phyloP scores from a whole-genome alignment of 805 yeast species.

The Wickerhamiella cacticola region DNA sequence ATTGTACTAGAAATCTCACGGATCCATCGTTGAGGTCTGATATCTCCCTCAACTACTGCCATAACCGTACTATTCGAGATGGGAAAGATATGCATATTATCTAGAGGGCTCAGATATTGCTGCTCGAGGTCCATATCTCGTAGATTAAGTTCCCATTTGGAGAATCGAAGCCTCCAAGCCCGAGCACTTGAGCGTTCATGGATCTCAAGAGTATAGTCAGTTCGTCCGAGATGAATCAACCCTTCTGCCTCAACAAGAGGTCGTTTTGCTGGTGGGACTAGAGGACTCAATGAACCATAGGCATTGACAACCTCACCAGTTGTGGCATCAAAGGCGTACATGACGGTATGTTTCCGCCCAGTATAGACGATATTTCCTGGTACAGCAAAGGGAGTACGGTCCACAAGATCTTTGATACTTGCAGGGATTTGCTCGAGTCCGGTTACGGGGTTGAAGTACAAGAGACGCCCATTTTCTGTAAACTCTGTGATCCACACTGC shows the following conservation, averaged over 20 bases:
- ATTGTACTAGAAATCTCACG: constrained; percentile 56
- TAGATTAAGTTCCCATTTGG: constrained; percentile 87
- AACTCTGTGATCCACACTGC: constrained; percentile 80
- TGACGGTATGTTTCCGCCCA: constrained; percentile 64
- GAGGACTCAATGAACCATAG: constrained; percentile 43
- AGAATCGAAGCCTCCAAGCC: constrained; percentile 75
- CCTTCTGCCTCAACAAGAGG: not conserved
- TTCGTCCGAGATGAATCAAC: constrained; percentile 25
- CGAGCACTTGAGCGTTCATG: constrained; percentile 51
- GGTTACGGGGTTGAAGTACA: constrained; percentile 57
- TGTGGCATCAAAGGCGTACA: constrained; percentile 58
- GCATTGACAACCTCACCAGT: constrained; percentile 64
- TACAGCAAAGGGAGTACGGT: constrained; percentile 70
- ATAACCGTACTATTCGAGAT: constrained; percentile 67
- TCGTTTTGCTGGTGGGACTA: constrained; percentile 1
- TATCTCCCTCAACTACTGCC: constrained; percentile 49
- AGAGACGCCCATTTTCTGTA: constrained; percentile 67
- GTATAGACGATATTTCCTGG: constrained; percentile 73
- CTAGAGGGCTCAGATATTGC: constrained; percentile 40
- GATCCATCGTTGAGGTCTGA: constrained; percentile 60
- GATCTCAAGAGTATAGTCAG: constrained; percentile 38
- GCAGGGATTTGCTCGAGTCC: constrained; percentile 79
- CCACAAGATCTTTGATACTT: constrained; percentile 60
- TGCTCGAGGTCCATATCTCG: constrained; percentile 47
- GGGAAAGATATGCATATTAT: constrained; percentile 70